phyloP scores from a whole-genome alignment of 352 stramenopile genomes.

The Elongisporangium undulatum region DNA sequence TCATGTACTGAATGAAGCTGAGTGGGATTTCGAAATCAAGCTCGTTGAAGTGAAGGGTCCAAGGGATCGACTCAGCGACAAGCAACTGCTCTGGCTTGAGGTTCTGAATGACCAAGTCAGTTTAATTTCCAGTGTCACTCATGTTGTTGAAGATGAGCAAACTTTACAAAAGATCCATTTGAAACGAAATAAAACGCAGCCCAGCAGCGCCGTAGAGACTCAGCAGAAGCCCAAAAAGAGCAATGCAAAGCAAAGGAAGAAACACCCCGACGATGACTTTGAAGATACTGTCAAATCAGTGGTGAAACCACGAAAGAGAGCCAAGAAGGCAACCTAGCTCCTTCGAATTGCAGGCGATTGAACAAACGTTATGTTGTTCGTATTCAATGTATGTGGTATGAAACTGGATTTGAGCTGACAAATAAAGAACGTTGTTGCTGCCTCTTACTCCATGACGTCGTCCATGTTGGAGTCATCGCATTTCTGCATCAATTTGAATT shows the following conservation, averaged over 20 bases:
- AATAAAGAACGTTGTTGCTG: neutral
- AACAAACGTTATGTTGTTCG: neutral
- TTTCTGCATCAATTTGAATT: conserved; percentile 8
- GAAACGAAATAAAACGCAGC: conserved; percentile 25
- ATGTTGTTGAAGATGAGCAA: conserved; percentile 69
- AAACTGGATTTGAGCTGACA: neutral
- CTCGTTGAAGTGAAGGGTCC: conserved; percentile 87
- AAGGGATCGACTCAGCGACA: conserved; percentile 77
- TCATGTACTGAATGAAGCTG: neutral
- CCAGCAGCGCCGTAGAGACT: neutral
- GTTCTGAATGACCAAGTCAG: conserved; percentile 51
- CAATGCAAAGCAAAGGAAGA: conserved; percentile 2
- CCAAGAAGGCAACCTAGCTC: neutral
- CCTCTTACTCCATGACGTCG: neutral
- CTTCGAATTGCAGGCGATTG: neutral
- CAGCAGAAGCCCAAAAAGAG: neutral
- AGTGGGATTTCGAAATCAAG: conserved; percentile 32
- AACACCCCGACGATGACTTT: conserved; percentile 2
- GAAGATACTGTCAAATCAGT: neutral
- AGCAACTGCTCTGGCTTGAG: conserved; percentile 77
- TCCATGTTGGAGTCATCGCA: neutral
- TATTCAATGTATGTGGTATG: neutral
- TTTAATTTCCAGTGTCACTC: conserved; percentile 58
- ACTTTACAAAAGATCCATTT: conserved; percentile 18
- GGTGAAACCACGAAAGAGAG: neutral